Base-by-base conservation (phyloP, 805 yeast species). In the Suhomyces xylopsoci region DNA sequence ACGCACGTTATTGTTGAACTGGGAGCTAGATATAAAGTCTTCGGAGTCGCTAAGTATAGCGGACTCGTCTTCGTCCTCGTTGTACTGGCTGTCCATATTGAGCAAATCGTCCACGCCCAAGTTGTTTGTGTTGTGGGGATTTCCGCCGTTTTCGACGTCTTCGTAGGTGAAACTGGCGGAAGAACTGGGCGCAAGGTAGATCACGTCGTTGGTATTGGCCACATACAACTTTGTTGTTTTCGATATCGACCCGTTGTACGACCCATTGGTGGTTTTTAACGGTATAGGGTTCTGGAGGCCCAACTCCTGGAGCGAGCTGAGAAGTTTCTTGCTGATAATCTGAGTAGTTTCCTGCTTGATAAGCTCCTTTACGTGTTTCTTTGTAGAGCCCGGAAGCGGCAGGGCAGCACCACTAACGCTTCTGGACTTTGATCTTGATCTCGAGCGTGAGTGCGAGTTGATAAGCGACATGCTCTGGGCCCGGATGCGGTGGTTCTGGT, bases 221-320 rank as follows among this genome's bases (percentile, higher is more conserved):
- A 75, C 70, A 50, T 68, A 70, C 2, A 72, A 51, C 47, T 62
- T 65, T 36, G 69, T 51, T 15, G 65, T 53, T 51, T 72, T 71
- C 19, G 73, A 61, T 1, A 60, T 48, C 7, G 62, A 59, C 1
- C 70, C 65, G 17, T 57, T 57, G 22, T 61, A 49, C 12, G 56
- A 58, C 20, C 67, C 62, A 38, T 59, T 62, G 22, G 65, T 56
- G 1, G 73, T 63, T 46, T 66, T 67, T 46, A 74, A 58, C 10
- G 76, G 68, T 3, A 74, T 63, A 7, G 80, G 79, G 38, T 58
- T 62, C 54, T 74, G 78, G 26, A 74, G 60, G 1, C 78, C 80
- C 55, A 74, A 59, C 26, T 74, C 77, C 30, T 57, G 62, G 30
- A 75, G 61, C 20, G 59, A 55, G 17, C 58, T 55, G 19, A 55